These are phyloP conservation scores for Chlamydomonas incerta DNA, from an alignment of 139 green algal genomes.

Conservation along the genomic window DNA sequence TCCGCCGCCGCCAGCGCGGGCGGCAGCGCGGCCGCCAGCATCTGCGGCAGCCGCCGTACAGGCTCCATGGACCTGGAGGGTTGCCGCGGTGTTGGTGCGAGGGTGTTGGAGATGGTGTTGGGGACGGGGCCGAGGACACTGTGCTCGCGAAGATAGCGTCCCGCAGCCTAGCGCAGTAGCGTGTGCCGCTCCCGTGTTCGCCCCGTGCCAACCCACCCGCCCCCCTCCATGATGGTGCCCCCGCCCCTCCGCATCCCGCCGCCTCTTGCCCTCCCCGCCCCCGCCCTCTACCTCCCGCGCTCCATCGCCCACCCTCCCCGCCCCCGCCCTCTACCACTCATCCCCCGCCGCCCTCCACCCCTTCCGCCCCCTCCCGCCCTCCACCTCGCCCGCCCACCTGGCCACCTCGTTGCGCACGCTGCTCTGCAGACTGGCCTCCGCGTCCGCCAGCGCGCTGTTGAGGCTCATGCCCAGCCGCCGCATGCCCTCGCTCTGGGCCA, in stretches of 20 bases:
- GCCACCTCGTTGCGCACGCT: conserved; percentile 63
- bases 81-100: too few species aligned
- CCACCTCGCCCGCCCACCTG: neutral
- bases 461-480: conserved; percentile 56
- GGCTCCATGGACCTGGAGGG: conserved; percentile 43
- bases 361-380: neutral
- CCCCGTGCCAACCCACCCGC: too few species aligned
- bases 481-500: conserved; percentile 59
- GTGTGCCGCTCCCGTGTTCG: too few species aligned
- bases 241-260: too few species aligned
- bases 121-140: too few species aligned
- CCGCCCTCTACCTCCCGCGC: neutral
- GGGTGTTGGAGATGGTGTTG: too few species aligned
- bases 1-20: conserved; percentile 23
- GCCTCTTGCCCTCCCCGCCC: neutral
- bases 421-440: conserved; percentile 61
- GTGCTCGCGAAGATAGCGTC: too few species aligned
- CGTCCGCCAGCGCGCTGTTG: conserved; percentile 58
- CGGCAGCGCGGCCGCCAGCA: conserved; percentile 53
- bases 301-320: neutral
- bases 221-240: too few species aligned
- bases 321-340: neutral
- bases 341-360: neutral
- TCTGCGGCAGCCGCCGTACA: conserved; percentile 51
- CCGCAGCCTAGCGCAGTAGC: too few species aligned